Evolutionary conservation across 805 yeast genomes (phyloP), one percentile per base, ranked within the genome.

Genomic region (Schwanniomyces vanrijiae): DNA sequence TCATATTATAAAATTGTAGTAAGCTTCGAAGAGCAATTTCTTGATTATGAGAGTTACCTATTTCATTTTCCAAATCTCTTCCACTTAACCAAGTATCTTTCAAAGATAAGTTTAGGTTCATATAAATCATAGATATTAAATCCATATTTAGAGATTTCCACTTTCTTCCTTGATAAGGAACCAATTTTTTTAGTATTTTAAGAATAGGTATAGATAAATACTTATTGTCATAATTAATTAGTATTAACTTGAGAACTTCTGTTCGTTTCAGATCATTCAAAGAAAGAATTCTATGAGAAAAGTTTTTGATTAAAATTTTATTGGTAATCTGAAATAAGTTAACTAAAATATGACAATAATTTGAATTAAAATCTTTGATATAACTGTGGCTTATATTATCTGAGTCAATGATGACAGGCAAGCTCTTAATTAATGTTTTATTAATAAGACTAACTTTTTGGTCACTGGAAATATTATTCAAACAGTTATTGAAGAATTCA

Each of bases 61-160:
- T 71, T 52, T 89, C 91, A 16, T 82, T 83, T 24, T 86, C 86
- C 20, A 88, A 71, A 61, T 90, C 96, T 48, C 81, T 78, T 0
- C 96, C 96, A 53, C 77, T 84, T 24, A 92, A 75, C 98, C 98
- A 92, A 51, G 84, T 85, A 61, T 92, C 99, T 50, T 83, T 77
- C 41, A 92, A 64, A 14, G 83, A 81, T 33, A 90, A 71, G 55
- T 82, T 80, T 56, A 88, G 80, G 59, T 90, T 83, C 22, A 94
- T 62, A 58, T 87, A 92, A 2, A 92, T 90, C 50, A 88, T 84
- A 0, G 97, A 89, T 4, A 92, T 88, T 40, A 94, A 73, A 54
- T 91, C 97, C 97, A 94, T 92, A 61, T 92, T 94, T 52, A 83
- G 81, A 11, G 90, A 80, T 55, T 90, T 84, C 99, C 99, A 92